These are phyloP conservation scores for Metrosideros polymorpha DNA, from an alignment of 441 rosid species.

Conservation along the genomic window DNA sequence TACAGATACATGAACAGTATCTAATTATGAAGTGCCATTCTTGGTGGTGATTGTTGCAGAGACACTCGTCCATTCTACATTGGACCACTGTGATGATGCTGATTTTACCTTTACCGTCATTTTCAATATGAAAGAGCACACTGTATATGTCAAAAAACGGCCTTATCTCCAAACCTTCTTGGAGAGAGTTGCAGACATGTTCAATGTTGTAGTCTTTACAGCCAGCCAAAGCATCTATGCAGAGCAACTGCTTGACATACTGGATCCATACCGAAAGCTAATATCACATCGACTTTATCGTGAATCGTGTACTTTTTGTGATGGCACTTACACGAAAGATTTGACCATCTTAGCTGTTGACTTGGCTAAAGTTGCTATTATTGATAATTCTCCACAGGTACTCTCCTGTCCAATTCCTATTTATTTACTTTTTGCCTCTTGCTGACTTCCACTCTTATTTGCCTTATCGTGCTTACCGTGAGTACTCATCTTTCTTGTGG, in stretches of 20 bases:
- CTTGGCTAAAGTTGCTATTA: conserved; percentile 87
- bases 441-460: not conserved
- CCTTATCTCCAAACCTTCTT: conserved; percentile 71
- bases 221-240: conserved; percentile 98
- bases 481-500: not conserved
- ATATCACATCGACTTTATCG: conserved; percentile 73
- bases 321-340: conserved; percentile 91
- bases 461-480: not conserved
- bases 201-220: conserved; percentile 78
- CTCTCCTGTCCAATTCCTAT: not conserved
- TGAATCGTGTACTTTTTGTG: conserved; percentile 77
- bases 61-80: conserved; percentile 89
- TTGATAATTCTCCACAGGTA: conserved; percentile 99
- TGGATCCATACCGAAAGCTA: conserved; percentile 72
- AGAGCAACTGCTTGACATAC: conserved; percentile 64
- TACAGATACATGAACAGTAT: not conserved
- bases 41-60: conserved; percentile 30
- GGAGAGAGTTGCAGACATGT: conserved; percentile 90
- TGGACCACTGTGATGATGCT: conserved; percentile 67
- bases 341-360: conserved; percentile 90
- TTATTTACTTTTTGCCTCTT: not conserved
- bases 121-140: conserved; percentile 87
- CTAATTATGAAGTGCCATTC: not conserved
- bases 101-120: conserved; percentile 80
- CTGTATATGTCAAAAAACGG: conserved; percentile 75